These are phyloP conservation scores for Saussurea involucrata DNA, from an alignment of 129 eudicot genomes.

Conservation along the genomic window DNA sequence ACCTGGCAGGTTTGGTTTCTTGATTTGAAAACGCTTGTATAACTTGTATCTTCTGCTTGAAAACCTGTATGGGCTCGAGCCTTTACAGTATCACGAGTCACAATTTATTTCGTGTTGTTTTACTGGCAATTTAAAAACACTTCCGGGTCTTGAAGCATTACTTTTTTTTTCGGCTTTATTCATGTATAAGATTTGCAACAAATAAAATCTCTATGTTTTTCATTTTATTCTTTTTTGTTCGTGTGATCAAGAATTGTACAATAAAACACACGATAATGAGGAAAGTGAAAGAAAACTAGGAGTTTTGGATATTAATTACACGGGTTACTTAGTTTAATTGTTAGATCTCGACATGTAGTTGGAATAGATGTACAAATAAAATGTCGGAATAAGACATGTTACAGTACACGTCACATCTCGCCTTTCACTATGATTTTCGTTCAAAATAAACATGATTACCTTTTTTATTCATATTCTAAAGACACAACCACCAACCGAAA, in stretches of 20 bases:
- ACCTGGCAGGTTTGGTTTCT: constrained; percentile 27
- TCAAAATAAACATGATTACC: not conserved
- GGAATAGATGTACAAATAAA: not conserved
- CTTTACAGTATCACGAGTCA: not conserved
- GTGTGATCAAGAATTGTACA: not conserved
- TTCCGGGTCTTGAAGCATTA: not conserved
- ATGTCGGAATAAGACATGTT: not conserved
- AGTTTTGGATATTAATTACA: not conserved
- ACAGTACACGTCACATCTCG: not conserved
- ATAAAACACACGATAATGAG: not conserved
- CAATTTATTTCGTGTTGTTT: not conserved
- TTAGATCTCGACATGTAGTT: not conserved
- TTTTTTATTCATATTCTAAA: not conserved
- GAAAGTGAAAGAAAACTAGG: not conserved
- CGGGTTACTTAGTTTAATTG: not conserved
- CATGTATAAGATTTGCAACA: not conserved
- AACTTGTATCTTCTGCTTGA: not conserved
- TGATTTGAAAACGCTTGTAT: not conserved
- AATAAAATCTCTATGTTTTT: not conserved
- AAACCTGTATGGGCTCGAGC: not conserved
- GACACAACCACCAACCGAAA: not conserved
- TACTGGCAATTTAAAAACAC: not conserved
- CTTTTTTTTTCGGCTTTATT: not conserved
- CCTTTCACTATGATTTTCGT: not conserved
- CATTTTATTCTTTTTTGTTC: not conserved